phyloP scores from a whole-genome alignment of 495 filamentous ascomycete genomes.

The Aspergillus leporis region DNA sequence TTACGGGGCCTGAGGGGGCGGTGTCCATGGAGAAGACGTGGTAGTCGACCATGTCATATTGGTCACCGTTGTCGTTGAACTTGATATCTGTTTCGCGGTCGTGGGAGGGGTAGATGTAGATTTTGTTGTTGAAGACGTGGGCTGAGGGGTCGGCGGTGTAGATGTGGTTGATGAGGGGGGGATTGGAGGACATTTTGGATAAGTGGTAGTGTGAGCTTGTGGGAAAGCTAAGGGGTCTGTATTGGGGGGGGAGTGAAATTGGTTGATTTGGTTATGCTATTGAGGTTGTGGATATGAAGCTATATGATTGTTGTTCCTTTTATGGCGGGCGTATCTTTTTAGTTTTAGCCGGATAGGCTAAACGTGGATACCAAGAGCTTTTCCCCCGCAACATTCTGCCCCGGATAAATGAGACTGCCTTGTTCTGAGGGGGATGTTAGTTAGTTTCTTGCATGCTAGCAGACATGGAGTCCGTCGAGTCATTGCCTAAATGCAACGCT shows the following conservation, averaged over 20 bases:
- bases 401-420: neutral
- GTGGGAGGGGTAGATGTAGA: constrained; percentile 54
- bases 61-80: constrained; percentile 80
- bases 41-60: constrained; percentile 71
- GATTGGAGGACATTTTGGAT: neutral
- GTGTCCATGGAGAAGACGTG: constrained; percentile 50
- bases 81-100: constrained; percentile 44
- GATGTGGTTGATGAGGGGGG: constrained; percentile 23
- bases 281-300: neutral
- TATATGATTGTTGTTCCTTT: neutral
- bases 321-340: neutral
- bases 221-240: neutral
- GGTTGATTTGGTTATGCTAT: neutral
- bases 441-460: neutral
- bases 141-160: constrained; percentile 62
- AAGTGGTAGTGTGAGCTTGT: neutral
- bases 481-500: too few species aligned
- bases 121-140: constrained; percentile 47
- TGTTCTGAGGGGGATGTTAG: neutral
- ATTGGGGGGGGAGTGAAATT: neutral
- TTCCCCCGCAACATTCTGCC: neutral
- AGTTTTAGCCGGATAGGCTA: neutral
- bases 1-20: constrained; percentile 36
- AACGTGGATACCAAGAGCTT: neutral
- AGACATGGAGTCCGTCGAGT: too few species aligned